Percentiles rank a stretch among this genome's conserved stretches.
These are phyloP conservation scores for Ailanthus altissimus DNA, from an alignment of 345 rosid species.

Conservation along the genomic window DNA sequence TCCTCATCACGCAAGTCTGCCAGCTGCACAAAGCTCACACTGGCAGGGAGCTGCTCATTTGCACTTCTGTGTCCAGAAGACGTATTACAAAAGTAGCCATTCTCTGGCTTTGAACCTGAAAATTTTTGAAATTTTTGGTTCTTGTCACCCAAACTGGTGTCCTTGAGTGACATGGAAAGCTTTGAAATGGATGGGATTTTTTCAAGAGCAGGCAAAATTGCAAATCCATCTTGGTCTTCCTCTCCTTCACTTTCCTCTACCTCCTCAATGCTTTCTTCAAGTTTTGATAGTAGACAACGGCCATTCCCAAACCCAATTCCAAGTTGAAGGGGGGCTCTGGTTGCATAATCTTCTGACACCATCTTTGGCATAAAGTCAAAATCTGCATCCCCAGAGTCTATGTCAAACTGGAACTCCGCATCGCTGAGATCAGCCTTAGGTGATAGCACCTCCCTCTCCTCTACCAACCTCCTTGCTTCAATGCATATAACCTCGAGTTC, in stretches of 20 bases:
- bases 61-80: conserved; percentile 91
- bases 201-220: conserved; percentile 33
- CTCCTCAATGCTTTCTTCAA: conserved; percentile 83
- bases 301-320: conserved; percentile 53
- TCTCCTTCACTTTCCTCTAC: conserved; percentile 62
- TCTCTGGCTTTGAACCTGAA: conserved; percentile 49
- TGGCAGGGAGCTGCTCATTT: conserved; percentile 79
- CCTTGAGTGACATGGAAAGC: conserved; percentile 77
- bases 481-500: conserved; percentile 90
- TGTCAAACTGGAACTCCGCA: conserved; percentile 70
- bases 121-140: conserved; percentile 41
- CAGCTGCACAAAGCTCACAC: conserved; percentile 75
- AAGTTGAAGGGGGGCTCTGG: conserved; percentile 42
- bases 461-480: conserved; percentile 72
- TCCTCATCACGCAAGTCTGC: conserved; percentile 87
- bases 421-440: conserved; percentile 61
- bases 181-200: conserved; percentile 52
- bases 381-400: conserved; percentile 71
- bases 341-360: conserved; percentile 48
- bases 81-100: conserved; percentile 46
- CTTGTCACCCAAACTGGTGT: conserved; percentile 57
- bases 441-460: conserved; percentile 60
- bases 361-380: conserved; percentile 42
- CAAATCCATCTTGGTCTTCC: conserved; percentile 37
- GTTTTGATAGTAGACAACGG: conserved; percentile 61